These are phyloP conservation scores for Hemisphaericaspora lyxosophila DNA, from an alignment of 1,139 yeast species.

Conservation along the genomic window DNA sequence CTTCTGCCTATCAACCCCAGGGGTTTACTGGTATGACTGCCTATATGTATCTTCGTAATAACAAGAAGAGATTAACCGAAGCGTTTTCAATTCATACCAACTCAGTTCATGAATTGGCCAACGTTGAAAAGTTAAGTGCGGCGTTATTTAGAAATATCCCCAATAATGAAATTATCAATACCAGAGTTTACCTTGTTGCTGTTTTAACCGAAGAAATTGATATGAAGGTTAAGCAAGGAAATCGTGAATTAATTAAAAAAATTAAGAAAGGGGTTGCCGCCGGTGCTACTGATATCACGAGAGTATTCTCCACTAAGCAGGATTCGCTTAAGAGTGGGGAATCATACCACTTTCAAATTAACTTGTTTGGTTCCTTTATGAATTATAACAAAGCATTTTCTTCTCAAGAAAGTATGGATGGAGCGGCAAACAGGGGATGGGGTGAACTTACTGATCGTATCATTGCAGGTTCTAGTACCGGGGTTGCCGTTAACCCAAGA, in stretches of 20 bases:
- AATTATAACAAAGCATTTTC: conserved; percentile 25
- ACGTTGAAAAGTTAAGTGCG: conserved; percentile 69
- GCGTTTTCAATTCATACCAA: conserved; percentile 71
- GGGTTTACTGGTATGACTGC: conserved; percentile 75
- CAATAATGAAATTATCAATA: conserved; percentile 60
- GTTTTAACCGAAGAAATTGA: conserved; percentile 62
- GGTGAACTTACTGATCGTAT: conserved; percentile 83
- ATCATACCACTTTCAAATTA: conserved; percentile 69
- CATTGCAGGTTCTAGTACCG: conserved; percentile 71
- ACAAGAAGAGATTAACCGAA: conserved; percentile 69
- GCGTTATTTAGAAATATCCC: conserved; percentile 81
- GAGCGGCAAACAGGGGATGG: conserved; percentile 70
- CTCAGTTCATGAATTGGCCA: conserved; percentile 56
- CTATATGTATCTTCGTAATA: conserved; percentile 68
- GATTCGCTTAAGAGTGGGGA: conserved; percentile 62
- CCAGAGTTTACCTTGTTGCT: conserved; percentile 67
- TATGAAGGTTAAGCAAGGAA: conserved; percentile 26
- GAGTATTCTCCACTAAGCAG: conserved; percentile 67
- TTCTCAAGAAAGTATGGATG: conserved; percentile 20
- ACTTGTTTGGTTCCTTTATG: conserved; percentile 69
- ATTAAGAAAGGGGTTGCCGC: conserved; percentile 83
- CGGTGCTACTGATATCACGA: conserved; percentile 83
- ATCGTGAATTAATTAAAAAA: conserved; percentile 30
- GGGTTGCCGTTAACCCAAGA: conserved; percentile 80
- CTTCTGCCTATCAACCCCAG: conserved; percentile 60